phyloP scores from a whole-genome alignment of 805 yeast species.

The Starmerella etchellsii region DNA sequence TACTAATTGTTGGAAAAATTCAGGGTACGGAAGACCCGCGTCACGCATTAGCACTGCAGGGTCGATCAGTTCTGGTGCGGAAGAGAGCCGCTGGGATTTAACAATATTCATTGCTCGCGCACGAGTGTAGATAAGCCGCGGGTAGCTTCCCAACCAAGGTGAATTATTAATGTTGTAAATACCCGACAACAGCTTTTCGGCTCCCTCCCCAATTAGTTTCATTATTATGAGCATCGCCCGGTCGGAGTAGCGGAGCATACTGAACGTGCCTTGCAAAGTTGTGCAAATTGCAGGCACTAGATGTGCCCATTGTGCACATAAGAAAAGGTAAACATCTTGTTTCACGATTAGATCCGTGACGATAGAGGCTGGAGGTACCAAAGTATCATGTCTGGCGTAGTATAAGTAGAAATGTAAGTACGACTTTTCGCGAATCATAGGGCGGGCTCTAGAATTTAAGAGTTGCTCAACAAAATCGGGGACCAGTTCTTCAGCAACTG shows the following conservation, averaged over 20 bases:
- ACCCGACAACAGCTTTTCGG: not conserved
- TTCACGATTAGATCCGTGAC: slow-evolving; percentile 4
- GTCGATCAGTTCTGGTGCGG: slow-evolving; percentile 2
- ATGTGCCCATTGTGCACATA: slow-evolving; percentile 12
- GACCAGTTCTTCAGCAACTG: slow-evolving; percentile 7
- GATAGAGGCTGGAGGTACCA: slow-evolving; percentile 1
- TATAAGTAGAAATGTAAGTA: slow-evolving; percentile 11
- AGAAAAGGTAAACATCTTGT: slow-evolving; percentile 4
- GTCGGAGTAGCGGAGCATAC: slow-evolving; percentile 1
- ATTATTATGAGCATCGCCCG: not conserved
- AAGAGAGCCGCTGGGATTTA: slow-evolving; percentile 6
- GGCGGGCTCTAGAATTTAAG: no score
- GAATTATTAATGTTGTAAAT: slow-evolving; percentile 12
- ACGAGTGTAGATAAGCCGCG: slow-evolving; percentile 12
- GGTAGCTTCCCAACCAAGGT: slow-evolving; percentile 16
- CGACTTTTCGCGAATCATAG: no score
- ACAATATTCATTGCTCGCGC: slow-evolving; percentile 2
- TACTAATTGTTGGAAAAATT: slow-evolving; percentile 8
- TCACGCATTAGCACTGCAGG: slow-evolving; percentile 1
- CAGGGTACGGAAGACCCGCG: slow-evolving; percentile 1
- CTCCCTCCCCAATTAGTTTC: not conserved
- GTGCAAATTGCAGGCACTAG: slow-evolving; percentile 9
- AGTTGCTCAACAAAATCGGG: not conserved
- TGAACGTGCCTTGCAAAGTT: slow-evolving; percentile 16
- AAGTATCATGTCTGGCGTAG: not conserved